Conservation (phyloP, 2,329 filamentous ascomycete genomes). For the Exophiala sideris region DNA sequence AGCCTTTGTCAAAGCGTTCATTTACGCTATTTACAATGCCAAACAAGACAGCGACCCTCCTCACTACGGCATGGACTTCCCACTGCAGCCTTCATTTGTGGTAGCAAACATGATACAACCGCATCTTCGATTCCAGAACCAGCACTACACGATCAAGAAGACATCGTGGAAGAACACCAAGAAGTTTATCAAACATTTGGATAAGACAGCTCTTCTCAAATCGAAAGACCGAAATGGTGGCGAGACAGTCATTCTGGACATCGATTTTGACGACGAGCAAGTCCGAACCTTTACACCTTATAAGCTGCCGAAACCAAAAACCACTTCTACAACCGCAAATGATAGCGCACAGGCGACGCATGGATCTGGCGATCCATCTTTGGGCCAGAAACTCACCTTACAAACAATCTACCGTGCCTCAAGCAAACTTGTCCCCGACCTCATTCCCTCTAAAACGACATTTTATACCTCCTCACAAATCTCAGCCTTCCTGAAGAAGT, state of each 20-base stretch:
- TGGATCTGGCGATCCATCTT: slow-evolving; percentile 36
- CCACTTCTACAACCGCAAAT: slow-evolving; percentile 39
- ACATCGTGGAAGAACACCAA: slow-evolving; percentile 68
- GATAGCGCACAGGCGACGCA: slow-evolving; percentile 34
- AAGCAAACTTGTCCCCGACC: slow-evolving; percentile 54
- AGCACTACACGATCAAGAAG: slow-evolving; percentile 65
- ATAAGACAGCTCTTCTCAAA: slow-evolving; percentile 62
- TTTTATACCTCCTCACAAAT: slow-evolving; percentile 61
- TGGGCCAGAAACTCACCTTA: slow-evolving; percentile 45
- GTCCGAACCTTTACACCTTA: slow-evolving; percentile 60
- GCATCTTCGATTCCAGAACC: slow-evolving; percentile 59
- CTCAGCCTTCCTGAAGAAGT: slow-evolving; percentile 54
- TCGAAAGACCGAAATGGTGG: slow-evolving; percentile 63
- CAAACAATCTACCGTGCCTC: slow-evolving; percentile 57
- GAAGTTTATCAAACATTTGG: slow-evolving; percentile 66
- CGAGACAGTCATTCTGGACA: slow-evolving; percentile 62
- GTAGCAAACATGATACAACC: slow-evolving; percentile 65
- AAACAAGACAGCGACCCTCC: slow-evolving; percentile 54
- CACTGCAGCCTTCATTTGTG: slow-evolving; percentile 61
- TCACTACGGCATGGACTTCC: slow-evolving; percentile 58
- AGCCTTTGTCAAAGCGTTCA: slow-evolving; percentile 61
- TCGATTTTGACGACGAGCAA: slow-evolving; percentile 59
- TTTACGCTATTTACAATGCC: slow-evolving; percentile 60
- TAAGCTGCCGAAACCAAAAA: slow-evolving; percentile 57
- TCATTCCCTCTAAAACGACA: slow-evolving; percentile 50